Evolutionary conservation across 2,329 filamentous ascomycete genomes (phyloP), one percentile per base, ranked within the genome.

Genomic region (Penicillium sp.): DNA sequence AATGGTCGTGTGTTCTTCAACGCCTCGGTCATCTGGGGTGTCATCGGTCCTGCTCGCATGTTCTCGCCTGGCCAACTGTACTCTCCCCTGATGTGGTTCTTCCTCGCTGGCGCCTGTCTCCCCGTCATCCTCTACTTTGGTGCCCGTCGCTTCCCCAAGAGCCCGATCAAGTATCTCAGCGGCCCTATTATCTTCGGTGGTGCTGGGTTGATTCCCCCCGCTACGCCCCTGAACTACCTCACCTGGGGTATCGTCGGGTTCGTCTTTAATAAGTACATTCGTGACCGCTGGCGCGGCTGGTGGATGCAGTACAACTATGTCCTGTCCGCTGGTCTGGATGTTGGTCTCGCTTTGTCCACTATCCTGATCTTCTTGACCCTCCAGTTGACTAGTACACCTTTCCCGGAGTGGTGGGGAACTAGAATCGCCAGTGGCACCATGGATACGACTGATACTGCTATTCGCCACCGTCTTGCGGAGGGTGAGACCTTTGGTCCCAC

Each of bases 221-320:
- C 86, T 0, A 87, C 83, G 0, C 80, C 83, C 0, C 80, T 86
- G 55, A 88, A 82, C 56, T 89, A 88, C 37, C 79, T 87, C 37
- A 80, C 80, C 61, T 89, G 86, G 86, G 84, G 81, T 3, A 64
- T 81, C 22, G 80, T 86, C 6, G 86, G 86, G 8, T 77, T 80
- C 40, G 56, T 84, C 30, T 89, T 89, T 73, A 87, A 88, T 69
- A 84, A 79, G 60, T 81, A 76, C 58, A 79, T 89, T 64, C 80
- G 80, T 64, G 77, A 82, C 50, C 77, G 80, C 54, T 85, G 79
- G 69, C 80, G 77, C 3, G 85, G 83, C 29, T 89, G 86, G 86
- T 89, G 86, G 86, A 74, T 86, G 67, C 82, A 84, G 66, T 89
- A 88, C 72, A 89, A 89, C 72, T 89, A 89, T 65, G 77, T 88